Evolutionary conservation across 495 filamentous ascomycete species (phyloP).

Genomic region (Penicillium ochrochloron): DNA sequence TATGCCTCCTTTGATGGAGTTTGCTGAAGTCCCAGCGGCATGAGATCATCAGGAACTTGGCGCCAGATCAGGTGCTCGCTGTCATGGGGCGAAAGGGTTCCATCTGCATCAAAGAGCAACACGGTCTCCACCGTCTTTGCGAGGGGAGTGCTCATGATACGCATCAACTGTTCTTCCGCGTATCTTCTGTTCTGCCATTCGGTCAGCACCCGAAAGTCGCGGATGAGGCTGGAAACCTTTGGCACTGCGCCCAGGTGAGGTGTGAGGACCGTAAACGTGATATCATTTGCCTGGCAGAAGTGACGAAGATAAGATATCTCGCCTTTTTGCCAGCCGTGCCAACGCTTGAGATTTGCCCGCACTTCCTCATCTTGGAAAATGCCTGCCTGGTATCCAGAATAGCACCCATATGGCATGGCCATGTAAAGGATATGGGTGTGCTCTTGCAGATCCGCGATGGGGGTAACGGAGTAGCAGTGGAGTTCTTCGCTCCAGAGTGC

Average conservation of each 20-base stretch:
- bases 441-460: conserved; percentile 42
- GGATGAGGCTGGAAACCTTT: background rate
- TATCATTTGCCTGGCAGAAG: conserved; percentile 2
- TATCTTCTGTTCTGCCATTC: background rate
- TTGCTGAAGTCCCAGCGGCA: background rate
- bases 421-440: conserved; percentile 70
- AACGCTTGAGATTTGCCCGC: conserved; percentile 27
- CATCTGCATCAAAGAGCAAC: background rate
- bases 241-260: background rate
- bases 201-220: background rate
- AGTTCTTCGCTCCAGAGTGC: background rate
- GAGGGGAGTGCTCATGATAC: background rate
- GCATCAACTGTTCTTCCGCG: conserved; percentile 11
- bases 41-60: background rate
- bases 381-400: background rate
- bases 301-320: conserved; percentile 54
- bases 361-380: background rate
- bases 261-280: conserved; percentile 1
- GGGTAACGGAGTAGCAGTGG: background rate
- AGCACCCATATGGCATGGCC: conserved; percentile 36
- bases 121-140: background rate
- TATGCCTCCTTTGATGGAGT: background rate
- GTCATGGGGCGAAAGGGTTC: background rate
- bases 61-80: background rate
- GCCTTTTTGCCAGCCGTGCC: conserved; percentile 59